Base-by-base conservation (phyloP, 1,284 basidiomycete genomes). In the Ceratobasidium sp. region DNA sequence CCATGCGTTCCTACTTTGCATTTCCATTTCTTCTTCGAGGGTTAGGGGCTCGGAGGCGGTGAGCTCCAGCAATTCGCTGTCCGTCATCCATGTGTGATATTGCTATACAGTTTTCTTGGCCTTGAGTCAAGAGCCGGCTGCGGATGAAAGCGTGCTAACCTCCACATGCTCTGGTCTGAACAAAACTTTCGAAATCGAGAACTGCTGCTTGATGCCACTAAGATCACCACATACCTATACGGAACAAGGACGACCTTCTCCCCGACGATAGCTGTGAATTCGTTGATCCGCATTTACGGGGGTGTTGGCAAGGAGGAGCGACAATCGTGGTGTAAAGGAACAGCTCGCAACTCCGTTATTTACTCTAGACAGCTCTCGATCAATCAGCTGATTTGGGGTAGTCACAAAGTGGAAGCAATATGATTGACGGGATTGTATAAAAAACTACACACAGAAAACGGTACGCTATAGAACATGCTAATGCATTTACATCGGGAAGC, bases 21-120 rank as follows among this genome's bases (percentile, higher is more conserved):
- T 98, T 23, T 91, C 91, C 76, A 91, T 91, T 79, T 98, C 97
- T 79, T 97, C 89, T 67, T 93, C 90, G 11, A 96, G 82, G 0
- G 86, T 88, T 46, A 98, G 84, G 6, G 91, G 90, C 78, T 98
- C 95, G 71, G 93, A 95, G 0, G 96, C 95, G 0, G 95, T 98
- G 41, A 91, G 84, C 75, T 89, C 86, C 62, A 91, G 87, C 62
- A 98, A 83, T 75, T 89, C 88, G 16, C 88, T 86, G 79, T 89
- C 87, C 58, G 87, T 84, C 96, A 98, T 98, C 96, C 96, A 98
- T 77, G 87, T 85, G 80, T 98, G 91, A 78, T 98, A 98, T 78
- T 82, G 91, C 93, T 96, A 26, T 54, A 64, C 6, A 74, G 74
- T 41, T 30, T 41, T 38, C 41, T 38, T n/a, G 18, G 5, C 1